Percentiles rank a stretch among this genome's conserved stretches.
These are phyloP conservation scores for Auricularia sp. DNA, from an alignment of 768 basidiomycete species.

Conservation along the genomic window DNA sequence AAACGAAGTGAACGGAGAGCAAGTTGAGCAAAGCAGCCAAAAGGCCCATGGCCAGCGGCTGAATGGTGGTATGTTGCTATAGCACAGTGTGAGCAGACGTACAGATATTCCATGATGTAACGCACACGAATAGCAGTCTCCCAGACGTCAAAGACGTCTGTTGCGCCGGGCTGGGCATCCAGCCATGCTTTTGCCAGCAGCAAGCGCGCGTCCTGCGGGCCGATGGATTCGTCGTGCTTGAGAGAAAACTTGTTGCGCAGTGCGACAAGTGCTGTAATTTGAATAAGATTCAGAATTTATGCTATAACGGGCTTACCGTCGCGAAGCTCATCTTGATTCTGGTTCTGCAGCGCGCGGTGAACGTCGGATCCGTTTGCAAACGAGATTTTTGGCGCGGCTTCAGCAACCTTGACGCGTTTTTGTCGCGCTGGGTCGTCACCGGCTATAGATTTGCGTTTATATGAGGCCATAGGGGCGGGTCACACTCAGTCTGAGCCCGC, in stretches of 20 bases:
- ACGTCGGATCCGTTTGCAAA: neutral
- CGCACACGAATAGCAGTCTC: conserved; percentile 43
- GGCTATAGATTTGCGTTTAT: no score
- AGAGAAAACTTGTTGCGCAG: conserved; percentile 57
- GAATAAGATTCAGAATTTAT: neutral
- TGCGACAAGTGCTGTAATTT: conserved; percentile 9
- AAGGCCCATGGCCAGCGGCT: conserved; percentile 36
- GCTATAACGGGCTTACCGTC: neutral
- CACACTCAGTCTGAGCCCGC: no score
- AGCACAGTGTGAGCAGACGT: conserved; percentile 2
- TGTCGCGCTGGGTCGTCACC: no score
- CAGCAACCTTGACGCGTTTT: no score
- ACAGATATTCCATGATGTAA: conserved; percentile 3
- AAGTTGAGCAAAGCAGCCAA: conserved; percentile 53
- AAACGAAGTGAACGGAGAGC: conserved; percentile 57
- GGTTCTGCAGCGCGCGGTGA: neutral
- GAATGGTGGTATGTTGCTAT: conserved; percentile 35
- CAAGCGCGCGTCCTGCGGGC: conserved; percentile 51
- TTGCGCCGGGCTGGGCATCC: conserved; percentile 42
- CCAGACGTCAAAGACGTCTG: conserved; percentile 58
- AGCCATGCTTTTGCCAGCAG: conserved; percentile 55
- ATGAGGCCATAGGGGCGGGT: no score
- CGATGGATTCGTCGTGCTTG: conserved; percentile 38
- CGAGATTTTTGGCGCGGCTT: no score
- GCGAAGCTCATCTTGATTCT: neutral